These are phyloP conservation scores for Rhizophagus prolifer DNA, from an alignment of 192 early-diverging fungal genomes.

Conservation along the genomic window DNA sequence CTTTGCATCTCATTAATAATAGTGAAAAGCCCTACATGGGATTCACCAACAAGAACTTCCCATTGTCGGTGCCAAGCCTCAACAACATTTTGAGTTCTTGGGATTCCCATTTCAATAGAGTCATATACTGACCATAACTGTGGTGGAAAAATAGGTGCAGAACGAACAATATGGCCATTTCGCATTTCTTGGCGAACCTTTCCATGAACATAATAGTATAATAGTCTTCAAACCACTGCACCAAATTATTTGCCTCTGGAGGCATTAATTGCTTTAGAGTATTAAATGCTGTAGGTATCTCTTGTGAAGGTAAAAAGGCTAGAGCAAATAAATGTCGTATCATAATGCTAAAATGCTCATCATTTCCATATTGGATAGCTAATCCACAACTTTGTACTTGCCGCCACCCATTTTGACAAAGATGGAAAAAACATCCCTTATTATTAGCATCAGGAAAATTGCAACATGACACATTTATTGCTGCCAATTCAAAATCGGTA, in stretches of 20 bases:
- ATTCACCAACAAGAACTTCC: background rate
- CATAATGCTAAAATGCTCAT: background rate
- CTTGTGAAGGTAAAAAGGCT: background rate
- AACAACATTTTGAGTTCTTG: slow-evolving; percentile 5
- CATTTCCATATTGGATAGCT: background rate
- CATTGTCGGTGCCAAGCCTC: slow-evolving; percentile 5
- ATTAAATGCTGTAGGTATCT: background rate
- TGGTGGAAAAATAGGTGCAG: background rate
- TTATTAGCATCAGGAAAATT: background rate
- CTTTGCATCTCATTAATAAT: slow-evolving; percentile 9
- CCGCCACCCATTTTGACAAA: background rate
- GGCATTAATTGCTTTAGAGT: background rate
- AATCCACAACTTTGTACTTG: slow-evolving; percentile 2
- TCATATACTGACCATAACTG: background rate
- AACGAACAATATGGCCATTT: background rate
- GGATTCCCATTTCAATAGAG: background rate
- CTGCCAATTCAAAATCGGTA: slow-evolving; percentile 17
- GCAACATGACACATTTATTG: background rate
- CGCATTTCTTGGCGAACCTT: background rate
- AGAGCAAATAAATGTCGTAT: background rate
- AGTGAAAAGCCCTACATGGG: background rate
- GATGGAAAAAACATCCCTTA: slow-evolving; percentile 7
- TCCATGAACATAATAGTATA: background rate
- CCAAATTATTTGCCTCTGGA: background rate
- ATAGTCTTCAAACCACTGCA: slow-evolving; percentile 7